A percentile compares a stretch with the other conserved stretches of the same genome.
These are phyloP conservation scores for Leccinum barrowsii DNA, from an alignment of 768 basidiomycete genomes.

Conservation along the genomic window DNA sequence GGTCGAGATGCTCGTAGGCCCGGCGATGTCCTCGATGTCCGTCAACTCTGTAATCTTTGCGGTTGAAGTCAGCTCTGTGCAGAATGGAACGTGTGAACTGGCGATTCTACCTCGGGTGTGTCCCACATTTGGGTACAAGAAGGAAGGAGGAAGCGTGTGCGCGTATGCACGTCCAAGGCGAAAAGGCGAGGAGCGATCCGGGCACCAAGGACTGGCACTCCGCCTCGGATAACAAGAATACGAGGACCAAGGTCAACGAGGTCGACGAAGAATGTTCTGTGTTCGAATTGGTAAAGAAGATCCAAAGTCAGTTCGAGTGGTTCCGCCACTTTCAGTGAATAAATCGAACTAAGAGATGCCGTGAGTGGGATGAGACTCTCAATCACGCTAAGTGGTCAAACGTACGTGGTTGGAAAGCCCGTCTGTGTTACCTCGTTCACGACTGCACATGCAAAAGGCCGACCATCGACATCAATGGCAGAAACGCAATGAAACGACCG, in stretches of 20 bases:
- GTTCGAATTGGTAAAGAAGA: conserved; percentile 14
- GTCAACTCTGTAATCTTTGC: conserved; percentile 1
- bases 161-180: conserved; percentile 17
- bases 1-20: conserved; percentile 12
- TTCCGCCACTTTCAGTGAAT: conserved; percentile 2
- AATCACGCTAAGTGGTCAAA: not conserved
- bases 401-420: not conserved
- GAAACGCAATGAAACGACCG: conserved; percentile 9
- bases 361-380: not conserved
- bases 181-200: not conserved
- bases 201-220: not conserved
- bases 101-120: conserved; percentile 1
- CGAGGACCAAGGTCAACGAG: conserved; percentile 16
- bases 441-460: conserved; percentile 15
- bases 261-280: not conserved
- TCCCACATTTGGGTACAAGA: not conserved
- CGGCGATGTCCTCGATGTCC: not conserved
- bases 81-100: not conserved
- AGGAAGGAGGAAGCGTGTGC: conserved; percentile 2
- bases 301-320: conserved; percentile 5
- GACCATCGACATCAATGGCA: conserved; percentile 10
- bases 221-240: conserved; percentile 6
- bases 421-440: not conserved
- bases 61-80: not conserved
- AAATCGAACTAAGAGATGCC: conserved; percentile 3